These are phyloP conservation scores for Paramecium primaurelia DNA, from an alignment of 73 alveolate species.

Conservation along the genomic window DNA sequence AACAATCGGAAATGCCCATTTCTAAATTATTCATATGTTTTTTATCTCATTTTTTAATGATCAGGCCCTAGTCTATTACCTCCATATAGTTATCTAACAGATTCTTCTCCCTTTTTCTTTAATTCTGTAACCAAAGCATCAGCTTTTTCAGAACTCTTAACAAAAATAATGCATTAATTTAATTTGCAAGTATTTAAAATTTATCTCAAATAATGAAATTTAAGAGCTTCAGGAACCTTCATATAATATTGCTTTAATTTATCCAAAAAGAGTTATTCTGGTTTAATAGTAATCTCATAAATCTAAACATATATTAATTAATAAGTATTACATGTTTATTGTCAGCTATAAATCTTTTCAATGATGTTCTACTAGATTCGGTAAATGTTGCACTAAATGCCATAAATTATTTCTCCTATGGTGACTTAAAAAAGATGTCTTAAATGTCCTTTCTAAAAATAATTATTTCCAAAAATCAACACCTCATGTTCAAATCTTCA, in stretches of 20 bases:
- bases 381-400: constrained; percentile 99
- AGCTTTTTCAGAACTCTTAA: constrained; percentile 51
- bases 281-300: constrained; percentile 36
- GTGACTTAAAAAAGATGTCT: constrained; percentile 96
- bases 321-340: neutral
- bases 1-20: constrained; percentile 96
- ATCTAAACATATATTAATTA: neutral
- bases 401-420: constrained; percentile 98
- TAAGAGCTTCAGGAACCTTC: constrained; percentile 95
- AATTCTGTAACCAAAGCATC: constrained; percentile 41
- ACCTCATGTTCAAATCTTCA: constrained; percentile 61
- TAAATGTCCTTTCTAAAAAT: constrained; percentile 98
- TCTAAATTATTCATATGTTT: constrained; percentile 73
- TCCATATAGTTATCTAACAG: constrained; percentile 35
- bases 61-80: neutral
- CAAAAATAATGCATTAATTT: constrained; percentile 55
- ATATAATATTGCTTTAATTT: constrained; percentile 98
- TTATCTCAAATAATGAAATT: constrained; percentile 70
- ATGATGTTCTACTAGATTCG: constrained; percentile 84
- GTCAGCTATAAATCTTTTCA: constrained; percentile 89
- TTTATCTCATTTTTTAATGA: constrained; percentile 35
- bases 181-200: constrained; percentile 57
- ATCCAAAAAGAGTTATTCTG: constrained; percentile 91
- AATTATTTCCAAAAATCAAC: constrained; percentile 60
- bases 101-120: constrained; percentile 46